Conservation (phyloP, 164 flowering plant species). For the Umbellularia californica region DNA sequence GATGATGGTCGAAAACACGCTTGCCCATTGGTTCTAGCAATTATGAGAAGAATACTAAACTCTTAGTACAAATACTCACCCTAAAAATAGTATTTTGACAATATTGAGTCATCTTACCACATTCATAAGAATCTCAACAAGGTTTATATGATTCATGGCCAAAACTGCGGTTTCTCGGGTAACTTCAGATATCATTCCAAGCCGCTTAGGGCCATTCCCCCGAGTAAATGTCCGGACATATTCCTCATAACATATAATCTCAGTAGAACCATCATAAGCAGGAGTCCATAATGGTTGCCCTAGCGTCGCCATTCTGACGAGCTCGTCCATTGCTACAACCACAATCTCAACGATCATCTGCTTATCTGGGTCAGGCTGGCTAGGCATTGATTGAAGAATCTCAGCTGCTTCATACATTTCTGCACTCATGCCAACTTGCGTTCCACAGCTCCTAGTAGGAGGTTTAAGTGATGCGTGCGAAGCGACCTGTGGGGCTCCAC, state of each 20-base stretch:
- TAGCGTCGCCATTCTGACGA: constrained; percentile 57
- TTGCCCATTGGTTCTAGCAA: constrained; percentile 69
- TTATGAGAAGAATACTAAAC: background rate
- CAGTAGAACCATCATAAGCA: constrained; percentile 27
- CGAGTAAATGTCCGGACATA: constrained; percentile 58
- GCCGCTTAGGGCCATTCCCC: constrained; percentile 60
- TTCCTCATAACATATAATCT: constrained; percentile 57
- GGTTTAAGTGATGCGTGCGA: constrained; percentile 54
- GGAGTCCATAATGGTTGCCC: constrained; percentile 73
- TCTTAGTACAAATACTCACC: background rate
- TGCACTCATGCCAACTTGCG: constrained; percentile 39
- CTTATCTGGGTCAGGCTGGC: constrained; percentile 49
- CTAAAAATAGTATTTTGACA: no score
- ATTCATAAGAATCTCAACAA: constrained; percentile 91
- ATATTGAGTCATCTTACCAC: constrained; percentile 42
- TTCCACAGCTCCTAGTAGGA: constrained; percentile 50
- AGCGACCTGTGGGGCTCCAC: constrained; percentile 26
- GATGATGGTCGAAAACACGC: constrained; percentile 67
- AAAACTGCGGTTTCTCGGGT: constrained; percentile 66
- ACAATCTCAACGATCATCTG: constrained; percentile 71
- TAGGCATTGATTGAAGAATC: constrained; percentile 31
- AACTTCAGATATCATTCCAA: constrained; percentile 58
- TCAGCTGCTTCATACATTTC: constrained; percentile 55
- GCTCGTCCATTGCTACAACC: constrained; percentile 85
- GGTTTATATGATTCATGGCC: constrained; percentile 55